Percentiles rank a stretch among this genome's conserved stretches.
Evolutionary conservation across 1,284 basidiomycete genomes (phyloP).

Genomic region (Pseudozyma sp.): DNA sequence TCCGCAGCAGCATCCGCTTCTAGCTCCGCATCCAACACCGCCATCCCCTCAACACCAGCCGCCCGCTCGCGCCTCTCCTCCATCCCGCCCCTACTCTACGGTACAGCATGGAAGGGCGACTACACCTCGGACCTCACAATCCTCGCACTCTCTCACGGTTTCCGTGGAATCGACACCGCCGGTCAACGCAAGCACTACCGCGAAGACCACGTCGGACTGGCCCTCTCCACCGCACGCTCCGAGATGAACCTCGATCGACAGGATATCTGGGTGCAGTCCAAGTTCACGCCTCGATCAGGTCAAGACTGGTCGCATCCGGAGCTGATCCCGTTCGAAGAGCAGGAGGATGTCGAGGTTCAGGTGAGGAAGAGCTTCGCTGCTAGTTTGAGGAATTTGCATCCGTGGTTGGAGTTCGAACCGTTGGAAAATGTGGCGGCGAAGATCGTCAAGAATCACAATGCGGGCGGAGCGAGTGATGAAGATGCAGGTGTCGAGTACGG

Average conservation of each 20-base stretch:
- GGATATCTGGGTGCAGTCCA: constrained; percentile 64
- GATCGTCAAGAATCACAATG: constrained; percentile 21
- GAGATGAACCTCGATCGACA: constrained; percentile 46
- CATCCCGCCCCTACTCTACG: constrained; percentile 63
- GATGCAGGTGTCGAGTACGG: constrained; percentile 43
- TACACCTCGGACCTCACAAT: constrained; percentile 56
- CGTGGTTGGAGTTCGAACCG: constrained; percentile 38
- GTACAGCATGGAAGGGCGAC: constrained; percentile 65
- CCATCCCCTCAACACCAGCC: constrained; percentile 2
- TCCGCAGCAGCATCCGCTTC: constrained; percentile 6
- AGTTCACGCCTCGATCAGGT: constrained; percentile 61
- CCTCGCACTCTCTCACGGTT: constrained; percentile 58
- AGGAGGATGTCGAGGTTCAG: constrained; percentile 51
- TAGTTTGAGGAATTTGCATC: constrained; percentile 51
- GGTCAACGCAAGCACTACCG: constrained; percentile 66
- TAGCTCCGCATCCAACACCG: background rate
- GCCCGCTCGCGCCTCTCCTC: constrained; percentile 17
- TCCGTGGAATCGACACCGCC: constrained; percentile 65
- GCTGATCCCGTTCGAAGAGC: constrained; percentile 48
- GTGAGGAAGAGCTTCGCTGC: constrained; percentile 49
- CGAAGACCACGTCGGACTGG: constrained; percentile 63
- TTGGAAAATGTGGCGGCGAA: constrained; percentile 15
- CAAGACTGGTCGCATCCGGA: constrained; percentile 54
- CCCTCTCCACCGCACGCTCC: constrained; percentile 35
- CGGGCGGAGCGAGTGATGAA: background rate